phyloP scores from a whole-genome alignment of 768 basidiomycete species.

The Melanogaster broomeanus region DNA sequence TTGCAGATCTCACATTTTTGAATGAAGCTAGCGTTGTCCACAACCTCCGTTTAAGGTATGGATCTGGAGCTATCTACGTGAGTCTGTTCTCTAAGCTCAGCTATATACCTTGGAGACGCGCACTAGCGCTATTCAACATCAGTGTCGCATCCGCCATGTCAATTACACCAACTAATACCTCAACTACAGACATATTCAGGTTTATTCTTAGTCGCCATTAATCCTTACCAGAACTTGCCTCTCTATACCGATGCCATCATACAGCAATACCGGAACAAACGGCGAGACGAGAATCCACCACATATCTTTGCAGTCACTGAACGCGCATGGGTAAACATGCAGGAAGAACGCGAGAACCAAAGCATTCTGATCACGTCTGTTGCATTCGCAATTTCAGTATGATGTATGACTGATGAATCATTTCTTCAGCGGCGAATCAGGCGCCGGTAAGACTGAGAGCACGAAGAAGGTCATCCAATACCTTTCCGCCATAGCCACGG shows the following conservation, averaged over 20 bases:
- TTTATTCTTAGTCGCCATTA: conserved; percentile 96
- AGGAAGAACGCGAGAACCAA: conserved; percentile 95
- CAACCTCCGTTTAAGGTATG: conserved; percentile 90
- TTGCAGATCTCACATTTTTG: conserved; percentile 95
- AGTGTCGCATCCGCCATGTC: conserved; percentile 3
- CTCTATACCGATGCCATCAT: conserved; percentile 88
- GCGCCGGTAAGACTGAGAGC: conserved; percentile 98
- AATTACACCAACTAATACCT: conserved; percentile 12
- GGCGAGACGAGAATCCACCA: conserved; percentile 90
- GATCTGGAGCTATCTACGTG: conserved; percentile 90
- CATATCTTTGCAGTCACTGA: conserved; percentile 98
- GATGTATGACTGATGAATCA: conserved; percentile 11
- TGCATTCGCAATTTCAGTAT: neutral
- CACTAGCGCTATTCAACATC: conserved; percentile 3
- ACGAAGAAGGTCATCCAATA: conserved; percentile 99
- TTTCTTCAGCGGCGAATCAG: conserved; percentile 84
- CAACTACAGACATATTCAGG: conserved; percentile 82
- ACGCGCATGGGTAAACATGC: conserved; percentile 98
- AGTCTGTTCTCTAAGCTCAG: conserved; percentile 32
- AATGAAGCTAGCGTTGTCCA: conserved; percentile 99
- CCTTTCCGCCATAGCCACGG: conserved; percentile 93
- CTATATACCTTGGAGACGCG: neutral
- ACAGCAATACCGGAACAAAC: conserved; percentile 86
- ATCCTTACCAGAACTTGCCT: conserved; percentile 92
- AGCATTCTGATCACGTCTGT: conserved; percentile 97